phyloP scores from a whole-genome alignment of 306 rosid species.

The Prunus fruticosa region DNA sequence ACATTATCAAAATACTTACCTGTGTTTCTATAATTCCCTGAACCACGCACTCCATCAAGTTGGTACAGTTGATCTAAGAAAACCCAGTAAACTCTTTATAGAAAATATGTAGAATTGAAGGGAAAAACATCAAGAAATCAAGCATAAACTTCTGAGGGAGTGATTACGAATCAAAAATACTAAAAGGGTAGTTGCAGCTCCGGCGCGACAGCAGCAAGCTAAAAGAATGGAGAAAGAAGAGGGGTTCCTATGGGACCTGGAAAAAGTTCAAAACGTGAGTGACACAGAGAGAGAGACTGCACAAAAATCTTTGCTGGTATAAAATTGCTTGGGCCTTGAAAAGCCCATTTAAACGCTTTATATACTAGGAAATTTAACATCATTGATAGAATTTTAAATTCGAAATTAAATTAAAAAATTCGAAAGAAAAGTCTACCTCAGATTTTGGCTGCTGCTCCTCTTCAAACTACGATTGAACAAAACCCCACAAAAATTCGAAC shows the following conservation, averaged over 20 bases:
- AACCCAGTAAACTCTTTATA: background rate
- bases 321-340: background rate
- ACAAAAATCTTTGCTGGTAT: background rate
- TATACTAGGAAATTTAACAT: too few species aligned
- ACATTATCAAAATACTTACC: slow-evolving; percentile 31
- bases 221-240: background rate
- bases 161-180: background rate
- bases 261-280: background rate
- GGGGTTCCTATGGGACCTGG: background rate
- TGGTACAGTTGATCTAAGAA: background rate
- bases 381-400: too few species aligned
- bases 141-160: background rate
- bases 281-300: too few species aligned
- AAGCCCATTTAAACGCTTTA: background rate
- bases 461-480: too few species aligned
- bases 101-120: background rate
- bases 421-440: too few species aligned
- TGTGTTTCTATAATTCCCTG: slow-evolving; percentile 93
- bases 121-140: background rate
- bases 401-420: too few species aligned
- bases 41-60: slow-evolving; percentile 83
- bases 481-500: too few species aligned
- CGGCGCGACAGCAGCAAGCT: background rate
- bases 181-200: background rate
- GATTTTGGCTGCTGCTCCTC: too few species aligned